phyloP scores from a whole-genome alignment of 345 rosid species.

The Ceriops tagal region DNA sequence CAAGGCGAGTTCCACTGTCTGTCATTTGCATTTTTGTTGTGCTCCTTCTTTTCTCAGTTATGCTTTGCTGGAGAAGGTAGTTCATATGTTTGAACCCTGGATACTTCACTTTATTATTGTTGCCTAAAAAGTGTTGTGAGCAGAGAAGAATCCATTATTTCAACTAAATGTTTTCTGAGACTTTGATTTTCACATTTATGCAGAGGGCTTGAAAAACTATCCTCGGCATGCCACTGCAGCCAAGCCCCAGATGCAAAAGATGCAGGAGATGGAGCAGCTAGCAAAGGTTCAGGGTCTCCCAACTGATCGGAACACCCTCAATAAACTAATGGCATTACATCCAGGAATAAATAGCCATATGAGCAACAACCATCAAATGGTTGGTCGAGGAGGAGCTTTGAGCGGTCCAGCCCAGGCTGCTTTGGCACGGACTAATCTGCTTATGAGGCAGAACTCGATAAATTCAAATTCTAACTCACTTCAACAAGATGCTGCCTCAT shows the following conservation, averaged over 20 bases:
- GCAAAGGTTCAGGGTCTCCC: constrained; percentile 72
- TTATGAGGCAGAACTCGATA: constrained; percentile 76
- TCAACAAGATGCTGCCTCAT: constrained; percentile 62
- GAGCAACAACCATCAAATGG: constrained; percentile 47
- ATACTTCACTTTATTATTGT: neutral
- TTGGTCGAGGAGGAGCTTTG: constrained; percentile 58
- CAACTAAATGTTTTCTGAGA: neutral
- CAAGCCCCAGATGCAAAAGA: constrained; percentile 71
- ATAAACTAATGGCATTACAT: constrained; percentile 71
- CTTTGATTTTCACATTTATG: constrained; percentile 17
- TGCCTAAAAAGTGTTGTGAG: neutral
- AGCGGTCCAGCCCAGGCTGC: constrained; percentile 79
- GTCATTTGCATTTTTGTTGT: too few species aligned
- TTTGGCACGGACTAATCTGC: constrained; percentile 59
- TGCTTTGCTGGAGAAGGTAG: neutral
- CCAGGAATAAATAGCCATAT: constrained; percentile 54
- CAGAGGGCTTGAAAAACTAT: constrained; percentile 91
- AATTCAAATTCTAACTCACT: constrained; percentile 54
- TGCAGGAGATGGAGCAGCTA: constrained; percentile 86
- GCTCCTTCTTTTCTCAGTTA: neutral
- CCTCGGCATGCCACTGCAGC: constrained; percentile 51
- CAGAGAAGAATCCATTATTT: neutral
- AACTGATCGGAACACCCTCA: constrained; percentile 73
- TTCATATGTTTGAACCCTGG: neutral
- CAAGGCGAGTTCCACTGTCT: too few species aligned